These are phyloP conservation scores for Gonium pectorale DNA, from an alignment of 139 green algal species.

Conservation along the genomic window DNA sequence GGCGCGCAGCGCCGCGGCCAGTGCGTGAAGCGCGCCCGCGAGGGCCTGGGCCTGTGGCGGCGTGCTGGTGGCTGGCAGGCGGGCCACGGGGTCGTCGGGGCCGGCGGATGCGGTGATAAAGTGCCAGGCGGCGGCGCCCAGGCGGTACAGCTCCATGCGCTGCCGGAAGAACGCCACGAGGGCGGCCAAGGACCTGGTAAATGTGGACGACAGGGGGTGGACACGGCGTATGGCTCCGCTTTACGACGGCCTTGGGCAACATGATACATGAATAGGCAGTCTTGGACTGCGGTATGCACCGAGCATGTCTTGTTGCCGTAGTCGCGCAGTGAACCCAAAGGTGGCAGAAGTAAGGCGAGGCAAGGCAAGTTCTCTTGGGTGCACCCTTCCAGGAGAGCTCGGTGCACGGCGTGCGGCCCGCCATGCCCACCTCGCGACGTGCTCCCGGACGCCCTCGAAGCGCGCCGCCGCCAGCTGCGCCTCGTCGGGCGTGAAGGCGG, in stretches of 20 bases:
- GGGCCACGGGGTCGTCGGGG: slow-evolving; percentile 23
- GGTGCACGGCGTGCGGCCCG: background rate
- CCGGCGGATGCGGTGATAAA: slow-evolving; percentile 9
- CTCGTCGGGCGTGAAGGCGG: background rate
- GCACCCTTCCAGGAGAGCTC: too few species aligned
- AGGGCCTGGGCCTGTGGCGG: slow-evolving; percentile 19
- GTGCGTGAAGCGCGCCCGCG: background rate
- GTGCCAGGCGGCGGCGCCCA: slow-evolving; percentile 37
- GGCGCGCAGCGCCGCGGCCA: slow-evolving; percentile 1
- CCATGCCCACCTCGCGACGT: background rate
- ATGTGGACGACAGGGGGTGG: too few species aligned
- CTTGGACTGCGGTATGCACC: too few species aligned
- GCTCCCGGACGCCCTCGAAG: background rate
- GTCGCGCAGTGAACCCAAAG: too few species aligned
- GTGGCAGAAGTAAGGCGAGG: too few species aligned
- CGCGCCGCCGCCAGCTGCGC: slow-evolving; percentile 9
- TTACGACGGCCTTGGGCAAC: too few species aligned
- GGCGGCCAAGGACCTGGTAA: slow-evolving; percentile 8
- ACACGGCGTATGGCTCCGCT: too few species aligned
- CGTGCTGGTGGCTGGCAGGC: slow-evolving; percentile 31
- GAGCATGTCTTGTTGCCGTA: too few species aligned
- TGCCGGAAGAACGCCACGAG: slow-evolving; percentile 18
- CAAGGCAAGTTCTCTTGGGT: too few species aligned
- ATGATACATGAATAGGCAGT: too few species aligned
- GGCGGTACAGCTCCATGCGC: slow-evolving; percentile 40